phyloP scores from a whole-genome alignment of 2,329 filamentous ascomycete species.

The Emergomyces orientalis region DNA sequence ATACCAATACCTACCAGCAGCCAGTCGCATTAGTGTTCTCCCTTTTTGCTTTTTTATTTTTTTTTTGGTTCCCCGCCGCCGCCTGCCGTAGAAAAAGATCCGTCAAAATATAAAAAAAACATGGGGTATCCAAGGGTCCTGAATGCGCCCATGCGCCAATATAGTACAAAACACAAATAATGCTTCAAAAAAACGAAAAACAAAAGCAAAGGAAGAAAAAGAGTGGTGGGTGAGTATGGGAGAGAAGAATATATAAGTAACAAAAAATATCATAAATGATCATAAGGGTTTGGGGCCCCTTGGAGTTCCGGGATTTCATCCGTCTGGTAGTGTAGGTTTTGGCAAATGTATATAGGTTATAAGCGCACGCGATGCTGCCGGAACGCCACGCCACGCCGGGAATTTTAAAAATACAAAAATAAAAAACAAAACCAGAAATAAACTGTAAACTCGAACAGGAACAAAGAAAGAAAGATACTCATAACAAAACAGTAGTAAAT shows the following conservation, averaged over 20 bases:
- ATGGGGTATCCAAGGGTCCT: not conserved
- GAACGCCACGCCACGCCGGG: not conserved
- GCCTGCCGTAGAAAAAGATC: not conserved
- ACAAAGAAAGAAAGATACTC: not conserved
- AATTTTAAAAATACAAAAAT: not conserved
- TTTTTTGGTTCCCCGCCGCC: not conserved
- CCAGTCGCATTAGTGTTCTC: no score
- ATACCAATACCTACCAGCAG: no score
- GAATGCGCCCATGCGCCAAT: constrained; percentile 1
- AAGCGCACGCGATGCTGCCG: not conserved
- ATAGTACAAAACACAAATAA: constrained; percentile 7
- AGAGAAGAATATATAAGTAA: not conserved
- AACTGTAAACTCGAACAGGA: not conserved
- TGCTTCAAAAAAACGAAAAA: not conserved
- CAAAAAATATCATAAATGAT: no score
- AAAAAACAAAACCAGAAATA: not conserved
- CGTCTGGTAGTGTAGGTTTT: not conserved
- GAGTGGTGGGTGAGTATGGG: not conserved
- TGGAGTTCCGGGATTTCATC: not conserved
- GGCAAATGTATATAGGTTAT: not conserved
- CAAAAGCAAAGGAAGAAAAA: not conserved
- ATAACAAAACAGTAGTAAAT: no score
- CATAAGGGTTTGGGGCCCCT: no score
- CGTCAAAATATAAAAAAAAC: not conserved
- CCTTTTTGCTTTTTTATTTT: not conserved